Conservation (phyloP, 2,329 filamentous ascomycete species). For the Colletotrichum siamense region DNA sequence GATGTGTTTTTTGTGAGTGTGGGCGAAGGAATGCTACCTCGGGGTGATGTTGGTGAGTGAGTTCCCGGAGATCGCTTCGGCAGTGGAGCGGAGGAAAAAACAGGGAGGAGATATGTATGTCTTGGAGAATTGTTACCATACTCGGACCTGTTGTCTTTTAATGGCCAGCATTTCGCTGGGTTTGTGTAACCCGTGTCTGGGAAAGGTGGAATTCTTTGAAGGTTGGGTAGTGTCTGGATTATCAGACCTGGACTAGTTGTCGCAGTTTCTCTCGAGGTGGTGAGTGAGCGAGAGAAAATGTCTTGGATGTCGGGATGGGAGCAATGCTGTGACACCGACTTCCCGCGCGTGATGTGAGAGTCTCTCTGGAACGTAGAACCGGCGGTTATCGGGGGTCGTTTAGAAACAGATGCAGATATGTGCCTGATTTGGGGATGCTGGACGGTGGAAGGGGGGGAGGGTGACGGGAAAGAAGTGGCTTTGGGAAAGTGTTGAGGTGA, state of each 20-base stretch:
- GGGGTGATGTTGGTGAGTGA: neutral
- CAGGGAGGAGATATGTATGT: neutral
- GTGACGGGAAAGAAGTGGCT: neutral
- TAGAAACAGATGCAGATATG: neutral
- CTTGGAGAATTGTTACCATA: neutral
- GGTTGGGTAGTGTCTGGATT: neutral
- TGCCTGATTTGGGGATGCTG: neutral
- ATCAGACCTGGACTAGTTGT: neutral
- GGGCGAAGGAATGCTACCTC: neutral
- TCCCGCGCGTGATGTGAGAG: neutral
- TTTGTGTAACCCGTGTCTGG: neutral
- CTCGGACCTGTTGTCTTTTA: neutral
- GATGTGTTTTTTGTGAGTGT: neutral
- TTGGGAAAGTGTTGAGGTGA: neutral
- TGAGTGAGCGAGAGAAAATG: neutral
- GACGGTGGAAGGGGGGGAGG: neutral
- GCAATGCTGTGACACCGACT: neutral
- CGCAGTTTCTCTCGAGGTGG: neutral
- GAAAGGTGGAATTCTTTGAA: neutral
- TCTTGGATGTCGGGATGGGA: neutral
- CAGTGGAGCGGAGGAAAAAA: neutral
- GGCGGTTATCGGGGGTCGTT: neutral
- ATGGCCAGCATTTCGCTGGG: neutral
- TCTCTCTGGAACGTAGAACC: neutral
- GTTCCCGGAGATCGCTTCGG: slow-evolving; percentile 1